phyloP scores from a whole-genome alignment of 345 rosid genomes.

The Citrus inodora region DNA sequence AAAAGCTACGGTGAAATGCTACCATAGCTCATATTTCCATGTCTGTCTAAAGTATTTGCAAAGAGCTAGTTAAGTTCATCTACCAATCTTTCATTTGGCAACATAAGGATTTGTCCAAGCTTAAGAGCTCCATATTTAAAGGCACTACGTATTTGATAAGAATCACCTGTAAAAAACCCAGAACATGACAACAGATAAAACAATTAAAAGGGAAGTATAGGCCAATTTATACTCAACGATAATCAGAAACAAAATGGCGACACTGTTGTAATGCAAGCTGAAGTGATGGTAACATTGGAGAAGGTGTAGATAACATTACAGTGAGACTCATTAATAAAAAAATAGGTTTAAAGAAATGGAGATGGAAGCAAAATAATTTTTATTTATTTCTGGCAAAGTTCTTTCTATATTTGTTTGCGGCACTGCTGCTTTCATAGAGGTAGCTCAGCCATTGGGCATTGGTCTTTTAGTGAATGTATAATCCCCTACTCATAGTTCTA shows the following conservation, averaged over 20 bases:
- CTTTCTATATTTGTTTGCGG: not conserved
- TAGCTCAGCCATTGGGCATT: not conserved
- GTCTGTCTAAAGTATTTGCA: constrained; percentile 32
- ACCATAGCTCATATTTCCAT: not conserved
- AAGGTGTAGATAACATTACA: not conserved
- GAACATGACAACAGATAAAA: not conserved
- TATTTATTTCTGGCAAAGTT: not conserved
- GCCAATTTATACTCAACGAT: not conserved
- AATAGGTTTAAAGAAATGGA: not conserved
- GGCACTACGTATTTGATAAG: constrained; percentile 32
- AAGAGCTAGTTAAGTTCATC: constrained; percentile 33
- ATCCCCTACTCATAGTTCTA: not conserved
- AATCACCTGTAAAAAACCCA: constrained; percentile 22
- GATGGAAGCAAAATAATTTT: not conserved
- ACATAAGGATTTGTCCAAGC: constrained; percentile 31
- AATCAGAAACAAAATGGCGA: not conserved
- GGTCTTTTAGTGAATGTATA: not conserved
- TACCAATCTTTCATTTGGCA: constrained; percentile 23
- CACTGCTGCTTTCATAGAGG: not conserved
- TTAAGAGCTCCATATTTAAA: constrained; percentile 34
- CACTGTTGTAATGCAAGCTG: not conserved
- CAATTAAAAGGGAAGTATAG: not conserved
- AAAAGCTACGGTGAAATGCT: no score
- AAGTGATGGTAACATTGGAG: not conserved
- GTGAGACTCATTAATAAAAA: not conserved